Evolutionary conservation across 2,329 filamentous ascomycete genomes (phyloP).

Genomic region (Calonectria naviculata): DNA sequence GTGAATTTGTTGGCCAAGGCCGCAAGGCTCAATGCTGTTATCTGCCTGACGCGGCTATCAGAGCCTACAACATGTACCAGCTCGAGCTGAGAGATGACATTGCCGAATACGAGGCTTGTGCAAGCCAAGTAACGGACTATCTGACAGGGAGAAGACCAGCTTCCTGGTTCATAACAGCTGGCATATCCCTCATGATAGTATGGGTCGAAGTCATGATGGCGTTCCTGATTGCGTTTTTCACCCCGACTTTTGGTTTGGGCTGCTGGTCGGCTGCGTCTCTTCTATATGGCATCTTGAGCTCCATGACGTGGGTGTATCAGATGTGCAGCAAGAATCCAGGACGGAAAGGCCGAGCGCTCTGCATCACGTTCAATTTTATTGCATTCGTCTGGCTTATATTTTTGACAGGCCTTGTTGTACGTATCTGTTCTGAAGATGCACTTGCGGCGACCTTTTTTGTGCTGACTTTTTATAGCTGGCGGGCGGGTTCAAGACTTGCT

Average conservation of each 20-base stretch:
- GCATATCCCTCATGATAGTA: constrained; percentile 3
- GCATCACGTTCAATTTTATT: constrained; percentile 2
- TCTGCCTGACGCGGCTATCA: constrained; percentile 3
- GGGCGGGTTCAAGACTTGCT: constrained; percentile 13
- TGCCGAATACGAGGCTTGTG: constrained; percentile 4
- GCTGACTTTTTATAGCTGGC: background rate
- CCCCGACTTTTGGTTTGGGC: constrained; percentile 12
- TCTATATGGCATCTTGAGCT: constrained; percentile 7
- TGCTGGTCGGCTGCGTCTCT: background rate
- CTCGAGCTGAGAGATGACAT: background rate
- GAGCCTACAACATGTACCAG: background rate
- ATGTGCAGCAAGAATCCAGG: background rate
- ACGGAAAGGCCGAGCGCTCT: background rate
- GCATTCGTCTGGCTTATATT: constrained; percentile 11
- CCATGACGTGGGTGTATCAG: constrained; percentile 12
- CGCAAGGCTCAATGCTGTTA: constrained; percentile 6
- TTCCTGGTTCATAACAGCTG: constrained; percentile 2
- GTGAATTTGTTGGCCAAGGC: constrained; percentile 13
- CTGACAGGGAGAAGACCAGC: constrained; percentile 6
- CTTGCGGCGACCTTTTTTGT: no score
- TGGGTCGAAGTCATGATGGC: constrained; percentile 20
- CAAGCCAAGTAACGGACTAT: background rate
- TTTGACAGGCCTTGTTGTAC: constrained; percentile 8
- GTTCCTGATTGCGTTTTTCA: constrained; percentile 11
- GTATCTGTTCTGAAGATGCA: background rate